Percentiles rank a stretch among this genome's conserved stretches.
phyloP scores from a whole-genome alignment of 2,329 filamentous ascomycete genomes.

The Alternaria consortialis region DNA sequence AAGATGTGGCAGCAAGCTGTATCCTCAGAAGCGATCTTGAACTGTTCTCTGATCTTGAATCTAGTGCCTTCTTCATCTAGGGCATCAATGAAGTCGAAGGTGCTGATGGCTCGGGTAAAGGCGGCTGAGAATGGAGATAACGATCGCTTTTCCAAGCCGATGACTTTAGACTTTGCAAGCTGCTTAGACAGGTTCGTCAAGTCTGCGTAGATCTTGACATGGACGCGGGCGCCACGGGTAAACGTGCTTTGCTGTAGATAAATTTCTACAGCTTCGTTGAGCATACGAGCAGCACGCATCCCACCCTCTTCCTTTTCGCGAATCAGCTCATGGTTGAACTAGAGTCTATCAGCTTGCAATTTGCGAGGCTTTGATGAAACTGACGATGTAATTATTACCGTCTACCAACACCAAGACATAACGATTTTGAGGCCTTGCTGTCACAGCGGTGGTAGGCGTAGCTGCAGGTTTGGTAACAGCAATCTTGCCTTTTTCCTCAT shows the following conservation, averaged over 20 bases:
- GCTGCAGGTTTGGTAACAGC: slow-evolving; percentile 50
- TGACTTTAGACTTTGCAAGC: slow-evolving; percentile 59
- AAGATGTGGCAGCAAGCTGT: slow-evolving; percentile 71
- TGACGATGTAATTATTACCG: slow-evolving; percentile 65
- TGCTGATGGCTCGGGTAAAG: slow-evolving; percentile 65
- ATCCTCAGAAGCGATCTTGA: slow-evolving; percentile 65
- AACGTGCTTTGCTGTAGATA: slow-evolving; percentile 34
- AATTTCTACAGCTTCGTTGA: slow-evolving; percentile 62
- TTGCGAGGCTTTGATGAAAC: slow-evolving; percentile 1
- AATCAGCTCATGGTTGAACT: slow-evolving; percentile 62
- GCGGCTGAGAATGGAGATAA: slow-evolving; percentile 64
- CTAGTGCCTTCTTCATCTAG: slow-evolving; percentile 68
- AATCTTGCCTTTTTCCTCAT: slow-evolving; percentile 63
- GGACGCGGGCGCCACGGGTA: slow-evolving; percentile 61
- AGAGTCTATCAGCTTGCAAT: slow-evolving; percentile 2
- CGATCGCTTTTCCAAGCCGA: slow-evolving; percentile 65
- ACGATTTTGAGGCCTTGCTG: slow-evolving; percentile 54
- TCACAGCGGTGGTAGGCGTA: slow-evolving; percentile 37
- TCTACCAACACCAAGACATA: slow-evolving; percentile 70
- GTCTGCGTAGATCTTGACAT: slow-evolving; percentile 67
- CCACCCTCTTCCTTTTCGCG: slow-evolving; percentile 63
- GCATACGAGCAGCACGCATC: slow-evolving; percentile 62
- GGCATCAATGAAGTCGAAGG: slow-evolving; percentile 70
- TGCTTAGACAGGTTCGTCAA: slow-evolving; percentile 62
- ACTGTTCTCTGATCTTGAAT: slow-evolving; percentile 64